phyloP scores from a whole-genome alignment of 257 asterid genomes.

The Nicotiana noctiflora region DNA sequence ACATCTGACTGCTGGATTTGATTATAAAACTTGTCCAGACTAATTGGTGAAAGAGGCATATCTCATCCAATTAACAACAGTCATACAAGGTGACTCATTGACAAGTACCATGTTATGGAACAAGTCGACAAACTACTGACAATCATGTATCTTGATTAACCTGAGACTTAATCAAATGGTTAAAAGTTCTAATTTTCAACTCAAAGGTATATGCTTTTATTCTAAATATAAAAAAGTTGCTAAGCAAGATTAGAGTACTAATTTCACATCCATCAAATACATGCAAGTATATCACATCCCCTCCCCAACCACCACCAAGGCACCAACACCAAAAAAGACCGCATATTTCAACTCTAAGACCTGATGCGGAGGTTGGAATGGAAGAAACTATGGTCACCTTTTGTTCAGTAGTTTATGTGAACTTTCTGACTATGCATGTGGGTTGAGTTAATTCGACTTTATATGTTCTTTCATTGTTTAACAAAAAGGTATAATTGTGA shows the following conservation, averaged over 20 bases:
- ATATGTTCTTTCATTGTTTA: background rate
- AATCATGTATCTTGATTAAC: background rate
- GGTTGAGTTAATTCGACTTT: background rate
- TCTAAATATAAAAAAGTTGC: background rate
- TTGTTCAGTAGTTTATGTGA: background rate
- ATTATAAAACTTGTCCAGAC: background rate
- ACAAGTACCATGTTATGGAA: background rate
- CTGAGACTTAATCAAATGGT: background rate
- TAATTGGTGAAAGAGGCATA: background rate
- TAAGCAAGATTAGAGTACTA: background rate
- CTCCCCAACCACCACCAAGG: background rate
- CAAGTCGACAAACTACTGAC: background rate
- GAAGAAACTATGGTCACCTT: background rate
- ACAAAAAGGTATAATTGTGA: background rate
- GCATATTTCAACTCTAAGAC: background rate
- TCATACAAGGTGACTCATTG: background rate
- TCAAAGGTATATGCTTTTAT: background rate
- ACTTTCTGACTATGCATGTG: background rate
- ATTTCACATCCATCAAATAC: background rate
- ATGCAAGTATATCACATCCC: background rate
- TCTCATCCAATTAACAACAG: background rate
- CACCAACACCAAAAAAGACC: background rate
- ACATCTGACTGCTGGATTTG: background rate
- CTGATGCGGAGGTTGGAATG: background rate
- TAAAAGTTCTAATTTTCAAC: background rate